Percentiles rank a stretch among this genome's conserved stretches.
Evolutionary conservation across 176 grass and related monocot genomes (phyloP).

Genomic region (Juncus inflexus): DNA sequence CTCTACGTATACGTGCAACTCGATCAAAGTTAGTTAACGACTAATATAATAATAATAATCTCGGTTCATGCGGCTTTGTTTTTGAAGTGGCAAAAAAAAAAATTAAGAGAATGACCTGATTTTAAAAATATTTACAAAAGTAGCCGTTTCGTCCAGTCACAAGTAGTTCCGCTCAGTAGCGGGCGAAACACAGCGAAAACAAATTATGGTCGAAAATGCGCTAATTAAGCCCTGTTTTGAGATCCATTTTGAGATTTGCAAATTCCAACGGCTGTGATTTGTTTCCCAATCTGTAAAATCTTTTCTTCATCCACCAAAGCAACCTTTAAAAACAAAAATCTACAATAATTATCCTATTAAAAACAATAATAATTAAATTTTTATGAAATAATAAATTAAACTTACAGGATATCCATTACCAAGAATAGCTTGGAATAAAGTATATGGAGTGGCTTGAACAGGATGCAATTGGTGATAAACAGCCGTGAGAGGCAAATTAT

Average conservation of each 20-base stretch:
- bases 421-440: slow-evolving; percentile 76
- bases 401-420: slow-evolving; percentile 83
- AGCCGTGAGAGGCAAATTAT: slow-evolving; percentile 77
- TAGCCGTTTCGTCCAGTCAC: no score
- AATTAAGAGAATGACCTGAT: no score
- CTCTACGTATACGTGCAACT: no score
- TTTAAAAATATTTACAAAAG: no score
- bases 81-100: no score
- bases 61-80: no score
- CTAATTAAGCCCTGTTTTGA: no score
- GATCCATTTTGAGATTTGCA: slow-evolving; percentile 36
- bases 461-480: slow-evolving; percentile 81
- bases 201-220: no score
- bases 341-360: slow-evolving; percentile 4
- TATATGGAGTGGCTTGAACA: slow-evolving; percentile 68
- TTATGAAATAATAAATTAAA: slow-evolving; percentile 19
- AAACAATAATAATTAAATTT: slow-evolving; percentile 12
- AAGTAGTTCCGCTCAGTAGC: no score
- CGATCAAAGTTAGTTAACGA: no score
- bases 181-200: no score
- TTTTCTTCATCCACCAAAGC: slow-evolving; percentile 96
- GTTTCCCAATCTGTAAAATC: slow-evolving; percentile 86
- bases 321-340: slow-evolving; percentile 39
- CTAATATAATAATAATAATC: no score
- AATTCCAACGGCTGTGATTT: slow-evolving; percentile 81